These are phyloP conservation scores for Planoprotostelium fungivorum DNA, from an alignment of 78 protist species.

Conservation along the genomic window DNA sequence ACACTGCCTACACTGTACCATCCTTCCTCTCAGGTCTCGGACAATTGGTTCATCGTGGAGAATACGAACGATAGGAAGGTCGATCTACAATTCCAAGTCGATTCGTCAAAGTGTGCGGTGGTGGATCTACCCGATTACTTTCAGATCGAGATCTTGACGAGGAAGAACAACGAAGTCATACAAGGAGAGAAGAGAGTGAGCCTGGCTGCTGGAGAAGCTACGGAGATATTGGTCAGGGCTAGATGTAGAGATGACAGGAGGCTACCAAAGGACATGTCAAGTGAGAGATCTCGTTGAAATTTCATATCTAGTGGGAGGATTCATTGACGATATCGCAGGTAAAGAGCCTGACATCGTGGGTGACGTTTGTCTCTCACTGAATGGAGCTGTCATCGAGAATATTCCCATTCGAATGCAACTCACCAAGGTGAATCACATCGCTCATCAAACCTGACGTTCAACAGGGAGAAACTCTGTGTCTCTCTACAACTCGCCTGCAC, in stretches of 20 bases:
- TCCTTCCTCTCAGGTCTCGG: conserved; percentile 24
- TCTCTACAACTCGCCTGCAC: background rate
- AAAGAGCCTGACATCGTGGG: background rate
- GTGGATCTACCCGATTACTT: background rate
- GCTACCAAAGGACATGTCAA: background rate
- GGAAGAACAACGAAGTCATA: background rate
- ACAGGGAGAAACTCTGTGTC: background rate
- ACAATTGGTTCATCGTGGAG: conserved; percentile 63
- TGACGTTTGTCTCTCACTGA: background rate
- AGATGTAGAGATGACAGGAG: background rate
- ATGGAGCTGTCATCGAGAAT: background rate
- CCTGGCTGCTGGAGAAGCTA: background rate
- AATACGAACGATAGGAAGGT: conserved; percentile 38
- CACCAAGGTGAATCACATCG: background rate
- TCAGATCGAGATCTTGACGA: background rate
- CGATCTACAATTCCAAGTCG: conserved; percentile 31
- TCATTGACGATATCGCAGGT: too few relatives aligned
- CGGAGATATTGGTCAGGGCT: background rate
- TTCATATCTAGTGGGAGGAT: too few relatives aligned
- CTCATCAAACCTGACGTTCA: background rate
- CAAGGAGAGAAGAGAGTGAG: background rate
- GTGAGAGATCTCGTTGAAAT: background rate
- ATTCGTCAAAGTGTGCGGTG: conserved; percentile 18
- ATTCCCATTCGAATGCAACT: background rate
- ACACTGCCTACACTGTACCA: conserved; percentile 29